These are phyloP conservation scores for Hypoxylon sp. DNA, from an alignment of 2,329 filamentous ascomycete species.

Conservation along the genomic window DNA sequence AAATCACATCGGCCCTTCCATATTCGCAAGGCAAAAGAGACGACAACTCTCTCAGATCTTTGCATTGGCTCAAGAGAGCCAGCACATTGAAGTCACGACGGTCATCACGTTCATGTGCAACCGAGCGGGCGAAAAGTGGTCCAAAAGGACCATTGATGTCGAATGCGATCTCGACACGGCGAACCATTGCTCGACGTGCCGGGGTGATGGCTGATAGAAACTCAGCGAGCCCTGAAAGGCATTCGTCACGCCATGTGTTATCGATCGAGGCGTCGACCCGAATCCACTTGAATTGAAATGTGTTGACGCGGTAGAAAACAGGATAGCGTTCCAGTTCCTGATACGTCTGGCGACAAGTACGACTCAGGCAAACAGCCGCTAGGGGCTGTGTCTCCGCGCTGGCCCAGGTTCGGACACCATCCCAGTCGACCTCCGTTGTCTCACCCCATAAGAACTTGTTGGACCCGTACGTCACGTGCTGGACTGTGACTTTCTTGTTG, in stretches of 20 bases:
- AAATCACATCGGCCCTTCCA: too few species aligned
- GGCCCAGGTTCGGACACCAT: too few species aligned
- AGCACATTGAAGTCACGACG: not conserved
- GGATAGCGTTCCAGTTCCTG: not conserved
- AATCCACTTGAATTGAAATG: not conserved
- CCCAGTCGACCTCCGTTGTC: too few species aligned
- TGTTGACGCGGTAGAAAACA: slow-evolving; percentile 21
- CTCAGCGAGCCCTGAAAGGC: not conserved
- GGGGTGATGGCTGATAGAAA: slow-evolving; percentile 21
- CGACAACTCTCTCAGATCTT: slow-evolving; percentile 2
- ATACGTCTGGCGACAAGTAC: slow-evolving; percentile 4
- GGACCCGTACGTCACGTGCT: not conserved
- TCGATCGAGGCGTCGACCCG: not conserved
- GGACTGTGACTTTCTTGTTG: not conserved
- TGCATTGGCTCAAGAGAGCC: slow-evolving; percentile 10
- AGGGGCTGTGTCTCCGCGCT: not conserved
- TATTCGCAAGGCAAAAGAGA: not conserved
- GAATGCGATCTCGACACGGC: not conserved
- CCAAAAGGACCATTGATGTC: not conserved
- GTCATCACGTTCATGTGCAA: not conserved
- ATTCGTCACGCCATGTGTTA: too few species aligned
- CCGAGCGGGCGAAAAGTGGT: too few species aligned
- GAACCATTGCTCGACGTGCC: slow-evolving; percentile 1
- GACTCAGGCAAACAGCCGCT: not conserved
- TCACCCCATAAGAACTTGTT: slow-evolving; percentile 22